Conservation (phyloP, 345 rosid species). For the Aquilaria yunnanensis region DNA sequence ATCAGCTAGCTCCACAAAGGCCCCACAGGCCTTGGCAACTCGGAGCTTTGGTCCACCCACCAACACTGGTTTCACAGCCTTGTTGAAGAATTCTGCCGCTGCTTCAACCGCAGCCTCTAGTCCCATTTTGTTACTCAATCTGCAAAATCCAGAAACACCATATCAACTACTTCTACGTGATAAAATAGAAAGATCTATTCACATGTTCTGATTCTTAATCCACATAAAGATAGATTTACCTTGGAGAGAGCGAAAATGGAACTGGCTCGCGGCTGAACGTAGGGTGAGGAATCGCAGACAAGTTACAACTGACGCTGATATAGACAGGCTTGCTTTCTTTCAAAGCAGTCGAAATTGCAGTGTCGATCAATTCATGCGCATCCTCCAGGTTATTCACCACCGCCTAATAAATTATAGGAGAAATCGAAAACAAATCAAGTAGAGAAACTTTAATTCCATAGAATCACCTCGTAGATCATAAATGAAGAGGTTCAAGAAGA, state of each 20-base stretch:
- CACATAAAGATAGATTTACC: slow-evolving; percentile 16
- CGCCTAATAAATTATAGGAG: slow-evolving; percentile 32
- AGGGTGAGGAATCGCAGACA: slow-evolving; percentile 63
- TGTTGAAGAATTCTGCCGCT: slow-evolving; percentile 67
- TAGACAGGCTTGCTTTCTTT: slow-evolving; percentile 87
- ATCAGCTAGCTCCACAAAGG: slow-evolving; percentile 62
- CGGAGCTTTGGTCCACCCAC: slow-evolving; percentile 72
- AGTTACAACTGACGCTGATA: slow-evolving; percentile 65
- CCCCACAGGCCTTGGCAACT: slow-evolving; percentile 44
- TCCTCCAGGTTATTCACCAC: slow-evolving; percentile 76
- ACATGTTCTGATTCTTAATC: neutral
- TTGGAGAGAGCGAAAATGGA: slow-evolving; percentile 57
- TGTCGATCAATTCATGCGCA: slow-evolving; percentile 68
- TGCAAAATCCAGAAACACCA: slow-evolving; percentile 11
- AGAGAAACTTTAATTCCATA: neutral
- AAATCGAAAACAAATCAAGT: neutral
- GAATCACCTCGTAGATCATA: neutral
- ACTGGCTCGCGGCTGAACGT: slow-evolving; percentile 63
- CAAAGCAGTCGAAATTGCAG: slow-evolving; percentile 69
- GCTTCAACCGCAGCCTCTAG: slow-evolving; percentile 72
- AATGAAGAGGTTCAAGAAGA: neutral
- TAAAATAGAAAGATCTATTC: neutral
- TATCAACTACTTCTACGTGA: neutral
- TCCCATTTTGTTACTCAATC: slow-evolving; percentile 55
- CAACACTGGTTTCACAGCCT: slow-evolving; percentile 71